Percentiles rank a stretch among this genome's conserved stretches.
Conservation (phyloP, 306 rosid genomes). For the Notholithocarpus densiflorus region DNA sequence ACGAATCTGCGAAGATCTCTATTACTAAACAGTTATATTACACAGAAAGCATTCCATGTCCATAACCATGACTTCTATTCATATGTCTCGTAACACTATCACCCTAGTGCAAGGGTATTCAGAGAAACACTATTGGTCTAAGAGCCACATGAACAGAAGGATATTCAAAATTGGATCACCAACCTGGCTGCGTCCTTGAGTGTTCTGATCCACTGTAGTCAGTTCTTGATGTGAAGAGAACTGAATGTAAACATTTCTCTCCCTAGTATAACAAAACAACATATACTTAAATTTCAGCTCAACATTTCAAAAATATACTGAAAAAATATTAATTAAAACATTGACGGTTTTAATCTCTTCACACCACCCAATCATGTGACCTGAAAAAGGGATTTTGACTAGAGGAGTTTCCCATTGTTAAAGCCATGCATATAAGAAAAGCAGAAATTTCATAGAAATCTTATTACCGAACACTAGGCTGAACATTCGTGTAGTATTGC, state of each 20-base stretch:
- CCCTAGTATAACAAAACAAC: neutral
- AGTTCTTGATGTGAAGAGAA: slow-evolving; percentile 7
- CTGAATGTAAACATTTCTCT: slow-evolving; percentile 7
- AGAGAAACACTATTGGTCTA: neutral
- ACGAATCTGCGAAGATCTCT: no score
- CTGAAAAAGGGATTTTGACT: neutral
- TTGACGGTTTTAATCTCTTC: neutral
- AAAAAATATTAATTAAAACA: neutral
- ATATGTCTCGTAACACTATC: no score
- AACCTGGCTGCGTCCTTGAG: slow-evolving; percentile 4
- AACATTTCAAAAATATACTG: neutral
- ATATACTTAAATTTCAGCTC: neutral
- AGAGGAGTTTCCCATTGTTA: neutral
- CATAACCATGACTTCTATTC: no score
- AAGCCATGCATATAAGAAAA: neutral
- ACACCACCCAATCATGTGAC: neutral
- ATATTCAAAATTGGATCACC: neutral
- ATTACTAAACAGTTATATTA: no score
- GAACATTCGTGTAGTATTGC: neutral
- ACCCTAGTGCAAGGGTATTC: neutral
- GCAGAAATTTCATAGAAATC: neutral
- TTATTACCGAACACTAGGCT: slow-evolving; percentile 2
- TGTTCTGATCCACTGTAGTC: slow-evolving; percentile 4
- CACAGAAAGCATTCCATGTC: no score
- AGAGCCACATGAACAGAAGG: neutral